Base-by-base conservation (phyloP, 2,329 filamentous ascomycete genomes). In the Cladosporium halotolerans region DNA sequence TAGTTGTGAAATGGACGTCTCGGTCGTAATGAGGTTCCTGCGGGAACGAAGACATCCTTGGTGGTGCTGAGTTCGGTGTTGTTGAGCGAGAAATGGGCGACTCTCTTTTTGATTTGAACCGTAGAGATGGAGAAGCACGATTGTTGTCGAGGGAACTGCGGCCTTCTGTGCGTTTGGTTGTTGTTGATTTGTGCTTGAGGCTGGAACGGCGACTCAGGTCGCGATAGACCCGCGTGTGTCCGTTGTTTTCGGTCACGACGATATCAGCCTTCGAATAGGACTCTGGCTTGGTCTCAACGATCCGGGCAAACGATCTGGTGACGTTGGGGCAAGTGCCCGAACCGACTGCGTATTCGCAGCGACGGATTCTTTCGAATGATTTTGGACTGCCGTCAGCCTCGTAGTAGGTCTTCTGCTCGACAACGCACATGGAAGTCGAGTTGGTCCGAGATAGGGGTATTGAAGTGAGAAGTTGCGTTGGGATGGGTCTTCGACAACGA, bases 381-480 rank as follows among this genome's bases (percentile, higher is more conserved):
- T 62, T 57, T 23, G 55, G 56, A 8, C 50, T 57, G 16, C 58
- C 59, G 51, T 62, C 58, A 9, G 59, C 28, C 52, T 63, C 59
- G 45, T 59, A 34, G 54, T 66, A 65, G 18, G 60, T 63, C 50
- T 60, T 63, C 38, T 53, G 57, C 36, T 66, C 62, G 45, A 67
- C 52, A 28, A 66, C 53, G 46, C 65, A 67, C 65, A 67, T 67
- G n/a, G 55, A 54, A 39, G 34, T n/a, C 16, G 36, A 11, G 4
- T 28, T 28, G 23, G 4, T 7, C 23, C 2, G 23, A 28, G 23
- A 28, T 4, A 39, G 9, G 36, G n/a, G 36, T 39, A 3, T 14
- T 14, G 14, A 8, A n/a, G 10, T 9, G 36, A 39, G 36, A 14
- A 11, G 2, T 39, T 3, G n/a, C 16, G 36, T 39, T 14, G 36